Base-by-base conservation (phyloP, 768 basidiomycete genomes). In the Boletus rex-veris region DNA sequence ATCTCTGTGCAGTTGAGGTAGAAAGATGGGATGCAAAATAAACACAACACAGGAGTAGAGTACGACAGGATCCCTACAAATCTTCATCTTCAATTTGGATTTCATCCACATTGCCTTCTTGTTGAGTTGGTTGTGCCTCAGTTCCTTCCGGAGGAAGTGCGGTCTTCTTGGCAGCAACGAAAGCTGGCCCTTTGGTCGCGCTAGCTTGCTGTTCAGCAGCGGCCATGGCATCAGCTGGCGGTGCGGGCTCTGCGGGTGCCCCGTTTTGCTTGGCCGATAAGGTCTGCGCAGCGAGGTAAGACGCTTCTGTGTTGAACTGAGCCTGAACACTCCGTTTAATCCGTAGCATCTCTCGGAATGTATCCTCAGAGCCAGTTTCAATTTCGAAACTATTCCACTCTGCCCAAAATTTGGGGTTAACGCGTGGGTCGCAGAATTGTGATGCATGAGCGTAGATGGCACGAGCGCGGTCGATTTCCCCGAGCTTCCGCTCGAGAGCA, bases 311-410 rank as follows among this genome's bases (percentile, higher is more conserved):
- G 71, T 99, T 98, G 79, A 97, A 99, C 66, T 94, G 91, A 26
- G 96, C 94, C 72, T 99, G 97, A 15, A 99, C 97, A 62, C 95
- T 94, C 53, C 97, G 85, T 74, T 96, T 97, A 77, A 98, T 97
- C 36, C 95, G 85, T 54, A 93, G 69, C 90, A 92, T 92, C 74
- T 92, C 90, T 58, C 86, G 79, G 85, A 99, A 99, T 0, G 97
- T 99, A 68, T 99, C 97, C 70, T 99, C 97, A 2, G 92, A 96
- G 2, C 97, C 97, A 3, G 94, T 97, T 70, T 98, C 97, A 64
- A 98, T 92, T 73, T 99, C 97, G 75, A 98, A 99, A 47, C 78
- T 78, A 70, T 98, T 94, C 97, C 97, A 98, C 68, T 97, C 92
- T 30, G 79, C 72, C 97, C 97, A 98, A 79, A 98, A 98, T 55